These are phyloP conservation scores for Fallopia convolvulus DNA, from an alignment of 148 eudicot species.

Conservation along the genomic window DNA sequence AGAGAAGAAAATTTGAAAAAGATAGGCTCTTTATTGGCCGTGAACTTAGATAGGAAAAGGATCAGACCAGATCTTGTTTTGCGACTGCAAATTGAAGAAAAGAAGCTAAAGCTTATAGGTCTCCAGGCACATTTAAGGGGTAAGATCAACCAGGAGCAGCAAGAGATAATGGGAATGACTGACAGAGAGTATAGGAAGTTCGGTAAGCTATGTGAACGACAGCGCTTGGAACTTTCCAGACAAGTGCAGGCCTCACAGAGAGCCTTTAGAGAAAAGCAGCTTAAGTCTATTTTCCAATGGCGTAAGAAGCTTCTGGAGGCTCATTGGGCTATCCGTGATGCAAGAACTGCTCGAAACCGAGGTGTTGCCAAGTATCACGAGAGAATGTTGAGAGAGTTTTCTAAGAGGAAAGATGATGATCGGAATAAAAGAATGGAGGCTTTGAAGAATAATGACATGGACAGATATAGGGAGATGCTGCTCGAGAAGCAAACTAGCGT, in stretches of 20 bases:
- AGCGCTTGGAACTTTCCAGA: conserved; percentile 76
- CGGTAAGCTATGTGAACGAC: conserved; percentile 89
- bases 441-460: conserved; percentile 94
- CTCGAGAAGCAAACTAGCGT: conserved; percentile 92
- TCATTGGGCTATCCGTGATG: conserved; percentile 97
- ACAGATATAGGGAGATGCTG: conserved; percentile 92
- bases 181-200: conserved; percentile 94
- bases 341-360: conserved; percentile 91
- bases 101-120: conserved; percentile 69
- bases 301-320: conserved; percentile 97
- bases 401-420: conserved; percentile 88
- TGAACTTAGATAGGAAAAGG: conserved; percentile 86
- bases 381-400: conserved; percentile 91
- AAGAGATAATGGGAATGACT: conserved; percentile 93
- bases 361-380: conserved; percentile 98
- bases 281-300: conserved; percentile 87
- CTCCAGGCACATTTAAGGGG: conserved; percentile 81
- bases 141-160: conserved; percentile 90
- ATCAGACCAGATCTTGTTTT: conserved; percentile 89
- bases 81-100: conserved; percentile 86
- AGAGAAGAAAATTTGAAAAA: conserved; percentile 70
- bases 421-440: conserved; percentile 96
- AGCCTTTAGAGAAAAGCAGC: conserved; percentile 89
- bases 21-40: conserved; percentile 66
- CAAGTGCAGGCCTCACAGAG: conserved; percentile 87